These are phyloP conservation scores for Rhododendron ferrugineum DNA, from an alignment of 148 eudicot genomes.

Conservation along the genomic window DNA sequence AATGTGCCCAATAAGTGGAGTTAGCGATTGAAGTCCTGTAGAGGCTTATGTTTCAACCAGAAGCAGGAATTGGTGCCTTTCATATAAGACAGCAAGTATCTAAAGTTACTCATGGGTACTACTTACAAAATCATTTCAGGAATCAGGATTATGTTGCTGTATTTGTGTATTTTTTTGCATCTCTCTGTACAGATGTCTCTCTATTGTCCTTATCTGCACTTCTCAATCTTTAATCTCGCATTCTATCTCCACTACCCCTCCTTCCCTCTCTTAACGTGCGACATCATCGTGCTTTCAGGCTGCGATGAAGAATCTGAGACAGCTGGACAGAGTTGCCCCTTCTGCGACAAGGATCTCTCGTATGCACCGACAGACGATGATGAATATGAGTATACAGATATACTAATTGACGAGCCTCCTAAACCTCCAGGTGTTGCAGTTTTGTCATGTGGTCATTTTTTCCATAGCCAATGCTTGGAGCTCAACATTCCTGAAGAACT, in stretches of 20 bases:
- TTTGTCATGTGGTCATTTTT: constrained; percentile 48
- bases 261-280: neutral
- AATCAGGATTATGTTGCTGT: neutral
- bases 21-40: neutral
- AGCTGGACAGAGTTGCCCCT: constrained; percentile 15
- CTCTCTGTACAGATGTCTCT: neutral
- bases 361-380: constrained; percentile 9
- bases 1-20: neutral
- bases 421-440: constrained; percentile 30
- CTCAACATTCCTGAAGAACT: constrained; percentile 9
- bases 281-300: constrained; percentile 3
- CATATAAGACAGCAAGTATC: neutral
- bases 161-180: neutral
- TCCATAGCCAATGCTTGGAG: constrained; percentile 35
- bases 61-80: neutral
- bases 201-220: neutral
- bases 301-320: constrained; percentile 7
- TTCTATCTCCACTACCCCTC: neutral
- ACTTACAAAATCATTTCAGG: neutral
- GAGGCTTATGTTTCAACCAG: neutral
- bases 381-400: neutral
- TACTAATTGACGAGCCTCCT: constrained; percentile 2
- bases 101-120: neutral
- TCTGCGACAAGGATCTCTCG: constrained; percentile 33
- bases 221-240: neutral